phyloP scores from a whole-genome alignment of 139 green algal genomes.

The Tetradesmus obliquus region DNA sequence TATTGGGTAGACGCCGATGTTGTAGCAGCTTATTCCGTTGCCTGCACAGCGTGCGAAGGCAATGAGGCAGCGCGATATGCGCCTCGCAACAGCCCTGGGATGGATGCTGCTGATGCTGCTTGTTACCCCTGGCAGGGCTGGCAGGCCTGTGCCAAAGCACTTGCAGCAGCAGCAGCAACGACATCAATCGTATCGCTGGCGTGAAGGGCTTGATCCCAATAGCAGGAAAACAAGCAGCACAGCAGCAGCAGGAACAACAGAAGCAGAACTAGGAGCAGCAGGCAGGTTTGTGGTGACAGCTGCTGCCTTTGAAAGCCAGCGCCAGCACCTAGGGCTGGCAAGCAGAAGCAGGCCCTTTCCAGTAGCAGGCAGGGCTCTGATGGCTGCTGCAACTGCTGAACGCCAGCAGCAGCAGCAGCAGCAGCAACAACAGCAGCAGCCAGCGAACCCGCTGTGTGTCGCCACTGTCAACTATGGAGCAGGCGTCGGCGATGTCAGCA shows the following conservation, averaged over 20 bases:
- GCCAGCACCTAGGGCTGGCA: not conserved
- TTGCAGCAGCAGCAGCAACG: not conserved
- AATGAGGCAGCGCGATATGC: not conserved
- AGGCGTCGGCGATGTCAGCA: slow-evolving; percentile 44
- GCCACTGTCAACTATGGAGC: slow-evolving; percentile 33
- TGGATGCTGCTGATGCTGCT: not conserved
- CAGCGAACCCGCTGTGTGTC: not conserved
- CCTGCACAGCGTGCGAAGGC: not conserved
- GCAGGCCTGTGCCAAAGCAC: not conserved
- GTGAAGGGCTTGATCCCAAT: not conserved
- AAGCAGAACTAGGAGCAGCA: not conserved
- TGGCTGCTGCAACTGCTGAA: not conserved
- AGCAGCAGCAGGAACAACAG: not conserved
- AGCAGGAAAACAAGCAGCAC: not conserved
- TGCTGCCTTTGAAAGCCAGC: not conserved
- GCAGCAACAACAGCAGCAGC: slow-evolving; percentile 22
- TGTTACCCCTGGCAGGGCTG: not conserved
- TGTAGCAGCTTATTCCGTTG: not conserved
- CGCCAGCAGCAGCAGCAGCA: not conserved
- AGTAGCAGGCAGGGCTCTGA: not conserved
- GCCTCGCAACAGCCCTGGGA: not conserved
- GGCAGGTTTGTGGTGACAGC: not conserved
- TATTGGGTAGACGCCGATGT: not conserved
- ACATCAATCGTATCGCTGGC: not conserved
- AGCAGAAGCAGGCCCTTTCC: not conserved